Evolutionary conservation across 2,329 filamentous ascomycete genomes (phyloP), one percentile per base, ranked within the genome.

Genomic region (Pseudocercospora eumusae): DNA sequence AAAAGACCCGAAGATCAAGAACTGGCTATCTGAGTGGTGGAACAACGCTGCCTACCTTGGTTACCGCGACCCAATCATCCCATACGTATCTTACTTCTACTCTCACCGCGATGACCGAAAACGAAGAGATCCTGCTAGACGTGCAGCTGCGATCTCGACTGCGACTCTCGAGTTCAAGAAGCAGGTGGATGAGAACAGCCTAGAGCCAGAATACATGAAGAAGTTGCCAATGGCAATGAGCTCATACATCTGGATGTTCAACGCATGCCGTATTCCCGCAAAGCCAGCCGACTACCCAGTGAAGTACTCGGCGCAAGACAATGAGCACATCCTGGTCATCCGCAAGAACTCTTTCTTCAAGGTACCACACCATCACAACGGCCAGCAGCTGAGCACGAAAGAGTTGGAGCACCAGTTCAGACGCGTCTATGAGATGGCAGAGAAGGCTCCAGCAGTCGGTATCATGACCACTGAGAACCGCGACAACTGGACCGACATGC

Each of bases 21-120:
- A 98, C 80, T 99, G 95, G 95, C 83, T 99, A 61, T 88, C 89
- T 70, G 93, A 99, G 70, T 99, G 95, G 95, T 99, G 95, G 95
- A 98, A 99, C 77, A 87, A 96, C 57, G 86, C 88, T 4, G 95
- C 95, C 62, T 99, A 99, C 79, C 86, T 99, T 68, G 84, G 81
- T 68, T 98, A 98, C 82, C 90, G 93, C 68, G 95, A 98, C 76
- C 95, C 95, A 2, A 91, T 99, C 52, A 91, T 98, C 18, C 95
- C 95, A 64, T 99, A 98, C 75, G 95, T 99, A 73, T 96, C 92
- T 78, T 99, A 99, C 85, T 99, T 99, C 82, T 99, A 99, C 82
- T 97, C 93, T 59, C 93, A 98, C 81, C 87, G 92, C 69, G 95
- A 99, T 78, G 96, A 99, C 79, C 88, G 91, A 70, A 85, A 88